Conservation (phyloP, 1,284 basidiomycete species). For the Rhizoctonia solani region DNA sequence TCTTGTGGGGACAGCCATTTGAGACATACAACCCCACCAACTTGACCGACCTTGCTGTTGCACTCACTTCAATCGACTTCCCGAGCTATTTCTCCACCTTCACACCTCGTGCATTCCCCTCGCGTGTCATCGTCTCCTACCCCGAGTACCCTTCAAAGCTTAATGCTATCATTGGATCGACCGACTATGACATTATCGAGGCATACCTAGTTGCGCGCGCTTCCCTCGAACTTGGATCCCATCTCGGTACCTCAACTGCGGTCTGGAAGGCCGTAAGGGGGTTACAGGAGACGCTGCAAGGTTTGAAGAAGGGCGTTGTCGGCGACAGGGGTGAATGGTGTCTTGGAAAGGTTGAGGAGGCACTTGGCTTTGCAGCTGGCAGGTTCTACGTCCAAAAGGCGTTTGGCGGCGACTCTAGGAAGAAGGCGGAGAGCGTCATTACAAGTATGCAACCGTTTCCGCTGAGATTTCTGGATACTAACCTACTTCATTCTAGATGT, state of each 20-base stretch:
- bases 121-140: constrained; percentile 78
- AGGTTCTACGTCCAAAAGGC: constrained; percentile 83
- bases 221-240: constrained; percentile 65
- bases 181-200: constrained; percentile 74
- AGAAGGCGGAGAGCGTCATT: constrained; percentile 84
- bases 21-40: constrained; percentile 86
- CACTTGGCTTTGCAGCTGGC: constrained; percentile 76
- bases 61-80: constrained; percentile 81
- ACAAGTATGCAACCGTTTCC: constrained; percentile 53
- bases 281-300: constrained; percentile 73
- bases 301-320: constrained; percentile 85
- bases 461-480: not conserved
- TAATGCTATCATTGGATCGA: constrained; percentile 69
- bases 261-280: constrained; percentile 74
- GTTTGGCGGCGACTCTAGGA: constrained; percentile 80
- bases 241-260: constrained; percentile 72
- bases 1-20: constrained; percentile 75
- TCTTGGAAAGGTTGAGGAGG: constrained; percentile 62
- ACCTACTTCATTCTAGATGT: constrained; percentile 59
- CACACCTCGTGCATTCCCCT: constrained; percentile 76
- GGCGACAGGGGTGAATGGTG: constrained; percentile 83
- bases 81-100: constrained; percentile 77
- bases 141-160: constrained; percentile 78
- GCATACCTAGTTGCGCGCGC: constrained; percentile 82
- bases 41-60: constrained; percentile 68